Percentiles rank a stretch among this genome's conserved stretches.
These are phyloP conservation scores for Acarospora socialis DNA, from an alignment of 2,329 filamentous ascomycete species.

Conservation along the genomic window DNA sequence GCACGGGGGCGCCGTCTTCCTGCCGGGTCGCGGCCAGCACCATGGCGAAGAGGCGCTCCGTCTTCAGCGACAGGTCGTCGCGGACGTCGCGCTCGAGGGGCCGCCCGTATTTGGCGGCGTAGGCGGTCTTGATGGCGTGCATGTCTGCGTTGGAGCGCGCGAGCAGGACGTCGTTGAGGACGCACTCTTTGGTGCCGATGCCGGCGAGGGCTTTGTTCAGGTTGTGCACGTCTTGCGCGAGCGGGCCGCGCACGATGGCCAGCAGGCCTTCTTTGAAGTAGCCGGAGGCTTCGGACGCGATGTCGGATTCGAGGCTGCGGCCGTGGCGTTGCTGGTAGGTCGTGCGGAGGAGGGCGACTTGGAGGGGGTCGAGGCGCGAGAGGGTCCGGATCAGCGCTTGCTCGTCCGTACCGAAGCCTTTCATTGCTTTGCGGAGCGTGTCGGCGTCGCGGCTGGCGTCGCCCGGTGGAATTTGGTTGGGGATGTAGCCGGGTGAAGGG, in stretches of 20 bases:
- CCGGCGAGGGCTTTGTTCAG: conserved; percentile 62
- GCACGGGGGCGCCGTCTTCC: conserved; percentile 63
- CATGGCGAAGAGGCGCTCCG: conserved; percentile 70
- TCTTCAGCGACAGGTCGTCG: conserved; percentile 72
- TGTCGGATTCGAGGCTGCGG: conserved; percentile 58
- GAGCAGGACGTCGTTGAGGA: conserved; percentile 77
- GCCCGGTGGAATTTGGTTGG: conserved; percentile 50
- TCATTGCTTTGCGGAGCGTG: conserved; percentile 68
- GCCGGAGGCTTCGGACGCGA: conserved; percentile 62
- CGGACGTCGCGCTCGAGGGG: conserved; percentile 59
- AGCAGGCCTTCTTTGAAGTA: conserved; percentile 64
- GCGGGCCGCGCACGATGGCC: conserved; percentile 62
- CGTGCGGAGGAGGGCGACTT: conserved; percentile 53
- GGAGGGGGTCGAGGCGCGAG: conserved; percentile 59
- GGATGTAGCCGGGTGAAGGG: conserved; percentile 60
- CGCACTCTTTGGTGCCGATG: conserved; percentile 68
- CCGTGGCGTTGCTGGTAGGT: conserved; percentile 51
- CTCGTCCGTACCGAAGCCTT: conserved; percentile 84
- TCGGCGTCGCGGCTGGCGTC: conserved; percentile 56
- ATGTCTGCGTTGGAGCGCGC: conserved; percentile 77
- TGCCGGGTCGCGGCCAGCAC: conserved; percentile 59
- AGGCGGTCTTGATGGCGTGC: conserved; percentile 67
- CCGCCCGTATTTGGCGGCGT: conserved; percentile 51
- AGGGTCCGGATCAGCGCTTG: conserved; percentile 57
- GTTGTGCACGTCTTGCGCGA: conserved; percentile 59